These are phyloP conservation scores for Penicillium sp. DNA, from an alignment of 2,329 filamentous ascomycete species.

Conservation along the genomic window DNA sequence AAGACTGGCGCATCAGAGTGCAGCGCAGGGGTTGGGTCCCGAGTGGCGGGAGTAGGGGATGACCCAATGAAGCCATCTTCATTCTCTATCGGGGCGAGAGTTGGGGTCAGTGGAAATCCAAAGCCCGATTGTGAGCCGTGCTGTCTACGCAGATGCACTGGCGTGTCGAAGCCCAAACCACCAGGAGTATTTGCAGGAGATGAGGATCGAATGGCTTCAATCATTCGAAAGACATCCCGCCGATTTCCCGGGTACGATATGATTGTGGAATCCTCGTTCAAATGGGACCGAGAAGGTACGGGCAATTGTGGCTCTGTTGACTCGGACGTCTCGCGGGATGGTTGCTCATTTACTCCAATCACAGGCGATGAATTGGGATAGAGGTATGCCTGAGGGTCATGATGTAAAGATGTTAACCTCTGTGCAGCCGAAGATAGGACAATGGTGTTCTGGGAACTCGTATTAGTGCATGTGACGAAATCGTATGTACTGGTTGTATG, in stretches of 20 bases:
- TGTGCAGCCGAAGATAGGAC: not conserved
- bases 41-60: constrained; percentile 53
- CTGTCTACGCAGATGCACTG: constrained; percentile 29
- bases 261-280: constrained; percentile 59
- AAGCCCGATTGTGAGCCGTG: constrained; percentile 23
- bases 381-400: not conserved
- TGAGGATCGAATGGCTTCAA: constrained; percentile 63
- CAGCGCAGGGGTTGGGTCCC: constrained; percentile 27
- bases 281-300: constrained; percentile 37
- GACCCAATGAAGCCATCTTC: constrained; percentile 51
- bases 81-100: constrained; percentile 39
- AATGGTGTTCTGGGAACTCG: not conserved
- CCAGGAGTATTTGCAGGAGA: constrained; percentile 31
- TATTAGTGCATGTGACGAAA: not conserved
- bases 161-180: constrained; percentile 29
- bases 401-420: not conserved
- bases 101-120: constrained; percentile 44
- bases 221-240: constrained; percentile 63
- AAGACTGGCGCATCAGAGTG: constrained; percentile 36
- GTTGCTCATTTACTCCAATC: constrained; percentile 15
- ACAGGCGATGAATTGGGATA: constrained; percentile 32
- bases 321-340: constrained; percentile 25
- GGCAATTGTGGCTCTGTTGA: constrained; percentile 30
- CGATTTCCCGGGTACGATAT: constrained; percentile 70
- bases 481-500: not conserved